Evolutionary conservation across 2,329 filamentous ascomycete genomes (phyloP).

Genomic region (Beauveria bassiana): DNA sequence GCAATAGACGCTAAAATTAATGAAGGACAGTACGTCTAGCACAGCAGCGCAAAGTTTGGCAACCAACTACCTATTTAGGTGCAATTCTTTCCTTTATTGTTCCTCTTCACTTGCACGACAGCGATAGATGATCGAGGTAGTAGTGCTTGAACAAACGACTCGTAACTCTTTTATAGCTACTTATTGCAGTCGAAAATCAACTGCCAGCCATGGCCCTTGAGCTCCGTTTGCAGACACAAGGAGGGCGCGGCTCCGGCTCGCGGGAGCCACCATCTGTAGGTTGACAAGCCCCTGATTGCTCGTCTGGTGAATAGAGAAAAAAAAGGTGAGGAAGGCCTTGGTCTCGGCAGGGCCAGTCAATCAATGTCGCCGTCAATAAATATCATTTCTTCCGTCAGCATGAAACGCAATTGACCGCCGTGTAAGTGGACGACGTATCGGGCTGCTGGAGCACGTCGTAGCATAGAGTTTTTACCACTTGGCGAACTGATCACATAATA

Average conservation of each 20-base stretch:
- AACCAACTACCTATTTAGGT: too few species aligned
- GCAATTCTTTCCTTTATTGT: too few species aligned
- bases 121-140: too few species aligned
- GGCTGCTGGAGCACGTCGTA: slow-evolving; percentile 6
- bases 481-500: background rate
- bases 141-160: too few species aligned
- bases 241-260: background rate
- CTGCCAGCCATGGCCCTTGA: slow-evolving; percentile 18
- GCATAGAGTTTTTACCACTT: slow-evolving; percentile 1
- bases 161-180: too few species aligned
- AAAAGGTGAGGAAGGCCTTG: background rate
- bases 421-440: background rate
- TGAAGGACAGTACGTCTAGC: too few species aligned
- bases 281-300: slow-evolving; percentile 8
- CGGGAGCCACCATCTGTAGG: background rate
- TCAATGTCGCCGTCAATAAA: slow-evolving; percentile 9
- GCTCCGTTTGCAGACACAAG: slow-evolving; percentile 2
- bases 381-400: background rate
- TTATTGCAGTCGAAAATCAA: slow-evolving; percentile 1
- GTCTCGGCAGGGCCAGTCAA: slow-evolving; percentile 18
- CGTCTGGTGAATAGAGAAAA: slow-evolving; percentile 1
- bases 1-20: too few species aligned
- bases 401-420: too few species aligned
- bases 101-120: too few species aligned
- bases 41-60: too few species aligned